Percentiles rank a stretch among this genome's conserved stretches.
These are phyloP conservation scores for Populus ilicifolia DNA, from an alignment of 345 rosid genomes.

Conservation along the genomic window DNA sequence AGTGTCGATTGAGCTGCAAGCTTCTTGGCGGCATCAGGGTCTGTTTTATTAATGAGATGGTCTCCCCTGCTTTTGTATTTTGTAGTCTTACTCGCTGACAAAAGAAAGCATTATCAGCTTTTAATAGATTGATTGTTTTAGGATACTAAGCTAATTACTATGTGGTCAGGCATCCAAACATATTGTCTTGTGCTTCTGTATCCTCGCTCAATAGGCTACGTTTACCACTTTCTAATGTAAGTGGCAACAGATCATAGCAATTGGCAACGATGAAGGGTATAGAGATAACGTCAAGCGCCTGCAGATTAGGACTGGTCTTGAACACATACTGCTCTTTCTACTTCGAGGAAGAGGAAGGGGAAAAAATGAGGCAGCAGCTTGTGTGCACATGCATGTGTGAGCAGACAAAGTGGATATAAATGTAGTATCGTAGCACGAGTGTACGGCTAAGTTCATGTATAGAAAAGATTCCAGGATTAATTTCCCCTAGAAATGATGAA, in stretches of 20 bases:
- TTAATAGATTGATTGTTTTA: constrained; percentile 4
- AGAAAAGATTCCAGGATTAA: too few species aligned
- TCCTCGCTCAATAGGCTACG: not conserved
- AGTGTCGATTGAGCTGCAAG: too few species aligned
- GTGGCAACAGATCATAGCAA: not conserved
- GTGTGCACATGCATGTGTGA: not conserved
- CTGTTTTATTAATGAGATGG: constrained; percentile 36
- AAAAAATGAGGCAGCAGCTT: not conserved
- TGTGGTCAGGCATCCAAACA: not conserved
- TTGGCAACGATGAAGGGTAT: not conserved
- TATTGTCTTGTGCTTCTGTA: too few species aligned
- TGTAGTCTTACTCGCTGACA: constrained; percentile 1
- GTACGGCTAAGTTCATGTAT: not conserved
- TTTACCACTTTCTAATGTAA: not conserved
- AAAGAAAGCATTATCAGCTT: constrained; percentile 11
- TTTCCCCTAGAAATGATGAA: too few species aligned
- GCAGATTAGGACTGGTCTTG: not conserved
- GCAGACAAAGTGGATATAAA: not conserved
- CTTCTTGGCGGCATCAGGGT: constrained; percentile 1
- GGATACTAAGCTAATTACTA: not conserved
- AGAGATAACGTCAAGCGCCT: not conserved
- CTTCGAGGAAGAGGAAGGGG: not conserved
- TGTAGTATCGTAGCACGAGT: not conserved
- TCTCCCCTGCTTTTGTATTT: constrained; percentile 28
- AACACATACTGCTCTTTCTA: not conserved